Conservation (phyloP, 805 yeast genomes). For the Tanozyma kutaoensis region DNA sequence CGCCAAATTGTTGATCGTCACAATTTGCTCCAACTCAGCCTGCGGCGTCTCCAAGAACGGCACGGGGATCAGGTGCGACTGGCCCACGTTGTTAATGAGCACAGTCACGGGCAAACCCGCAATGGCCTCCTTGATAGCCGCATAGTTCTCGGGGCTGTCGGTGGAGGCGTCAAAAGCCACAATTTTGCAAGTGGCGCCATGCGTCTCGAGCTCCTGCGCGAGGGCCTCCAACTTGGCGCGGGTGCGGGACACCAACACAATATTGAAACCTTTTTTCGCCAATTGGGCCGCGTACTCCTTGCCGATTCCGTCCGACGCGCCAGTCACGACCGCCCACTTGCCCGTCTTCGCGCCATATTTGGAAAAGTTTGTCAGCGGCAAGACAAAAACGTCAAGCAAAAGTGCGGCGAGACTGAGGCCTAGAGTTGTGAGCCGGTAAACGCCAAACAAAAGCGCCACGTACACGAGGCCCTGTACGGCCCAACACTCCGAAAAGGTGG, state of each 20-base stretch:
- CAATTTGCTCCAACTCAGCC: constrained; percentile 63
- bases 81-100: constrained; percentile 87
- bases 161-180: constrained; percentile 70
- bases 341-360: constrained; percentile 67
- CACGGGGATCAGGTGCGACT: constrained; percentile 88
- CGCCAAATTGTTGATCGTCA: constrained; percentile 75
- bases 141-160: constrained; percentile 48
- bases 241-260: constrained; percentile 78
- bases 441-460: constrained; percentile 44
- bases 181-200: too few relatives aligned
- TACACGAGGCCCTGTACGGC: constrained; percentile 8
- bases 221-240: constrained; percentile 57
- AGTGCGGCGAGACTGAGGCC: constrained; percentile 38
- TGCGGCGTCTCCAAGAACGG: constrained; percentile 75
- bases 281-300: constrained; percentile 81
- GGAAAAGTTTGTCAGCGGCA: constrained; percentile 44
- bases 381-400: constrained; percentile 46
- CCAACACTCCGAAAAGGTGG: background rate
- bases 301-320: constrained; percentile 97
- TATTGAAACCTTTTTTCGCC: constrained; percentile 73
- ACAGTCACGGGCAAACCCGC: constrained; percentile 51
- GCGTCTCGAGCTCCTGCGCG: constrained; percentile 52
- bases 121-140: constrained; percentile 30
- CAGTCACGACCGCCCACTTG: constrained; percentile 92
- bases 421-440: constrained; percentile 39